Evolutionary conservation across 495 filamentous ascomycete species (phyloP).

Genomic region (Penicillium bovifimosum): DNA sequence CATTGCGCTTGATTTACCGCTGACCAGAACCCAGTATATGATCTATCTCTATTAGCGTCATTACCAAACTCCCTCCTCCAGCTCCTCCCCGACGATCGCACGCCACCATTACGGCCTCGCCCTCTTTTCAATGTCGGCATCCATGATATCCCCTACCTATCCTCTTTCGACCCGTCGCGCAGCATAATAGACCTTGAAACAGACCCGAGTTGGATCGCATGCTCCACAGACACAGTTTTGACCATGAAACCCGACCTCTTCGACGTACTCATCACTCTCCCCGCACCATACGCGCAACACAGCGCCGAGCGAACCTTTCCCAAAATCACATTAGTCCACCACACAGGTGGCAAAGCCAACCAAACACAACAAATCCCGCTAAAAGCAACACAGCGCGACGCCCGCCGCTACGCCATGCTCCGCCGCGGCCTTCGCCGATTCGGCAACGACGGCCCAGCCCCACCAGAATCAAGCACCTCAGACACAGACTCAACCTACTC

Average conservation of each 20-base stretch:
- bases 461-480: slow-evolving; percentile 28
- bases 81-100: slow-evolving; percentile 35
- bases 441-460: slow-evolving; percentile 24
- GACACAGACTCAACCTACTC: slow-evolving; percentile 43
- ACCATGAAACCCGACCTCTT: slow-evolving; percentile 78
- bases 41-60: slow-evolving; percentile 87
- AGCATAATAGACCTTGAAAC: slow-evolving; percentile 36
- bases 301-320: slow-evolving; percentile 63
- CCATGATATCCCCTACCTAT: slow-evolving; percentile 80
- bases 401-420: slow-evolving; percentile 72
- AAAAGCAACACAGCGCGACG: slow-evolving; percentile 88
- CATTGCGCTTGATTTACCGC: not conserved
- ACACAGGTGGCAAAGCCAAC: slow-evolving; percentile 23
- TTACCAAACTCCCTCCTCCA: slow-evolving; percentile 61
- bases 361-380: slow-evolving; percentile 34
- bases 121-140: slow-evolving; percentile 88
- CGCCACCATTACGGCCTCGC: slow-evolving; percentile 59
- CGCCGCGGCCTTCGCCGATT: slow-evolving; percentile 57
- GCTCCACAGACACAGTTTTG: slow-evolving; percentile 89
- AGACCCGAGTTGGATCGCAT: slow-evolving; percentile 78
- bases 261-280: slow-evolving; percentile 80
- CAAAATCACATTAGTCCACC: slow-evolving; percentile 44
- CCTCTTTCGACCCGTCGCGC: slow-evolving; percentile 32
- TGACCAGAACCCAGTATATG: slow-evolving; percentile 62
- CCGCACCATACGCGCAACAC: slow-evolving; percentile 55